phyloP scores from a whole-genome alignment of 768 basidiomycete species.

The Calocybe cyanea region DNA sequence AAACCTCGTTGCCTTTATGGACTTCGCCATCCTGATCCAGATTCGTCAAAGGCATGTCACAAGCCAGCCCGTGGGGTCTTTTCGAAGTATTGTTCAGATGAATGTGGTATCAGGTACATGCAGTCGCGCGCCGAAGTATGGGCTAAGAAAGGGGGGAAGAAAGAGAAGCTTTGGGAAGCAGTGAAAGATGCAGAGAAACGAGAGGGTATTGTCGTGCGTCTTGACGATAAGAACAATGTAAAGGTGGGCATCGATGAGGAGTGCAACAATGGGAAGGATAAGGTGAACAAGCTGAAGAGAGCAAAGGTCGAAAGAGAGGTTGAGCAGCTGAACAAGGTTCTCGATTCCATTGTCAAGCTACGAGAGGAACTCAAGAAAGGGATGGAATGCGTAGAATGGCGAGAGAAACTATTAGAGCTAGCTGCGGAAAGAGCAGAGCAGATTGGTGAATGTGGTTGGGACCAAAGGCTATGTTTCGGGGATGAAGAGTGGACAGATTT shows the following conservation, averaged over 20 bases:
- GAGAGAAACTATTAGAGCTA: slow-evolving; percentile 63
- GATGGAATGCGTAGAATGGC: slow-evolving; percentile 67
- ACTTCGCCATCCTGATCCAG: slow-evolving; percentile 56
- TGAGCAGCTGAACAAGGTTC: slow-evolving; percentile 44
- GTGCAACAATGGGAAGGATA: slow-evolving; percentile 20
- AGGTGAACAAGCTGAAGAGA: slow-evolving; percentile 27
- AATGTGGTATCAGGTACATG: slow-evolving; percentile 78
- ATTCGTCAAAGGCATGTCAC: slow-evolving; percentile 67
- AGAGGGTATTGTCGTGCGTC: slow-evolving; percentile 63
- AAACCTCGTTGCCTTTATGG: slow-evolving; percentile 77
- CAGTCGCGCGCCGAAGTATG: slow-evolving; percentile 58
- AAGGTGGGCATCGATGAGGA: slow-evolving; percentile 22
- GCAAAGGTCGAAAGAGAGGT: slow-evolving; percentile 55
- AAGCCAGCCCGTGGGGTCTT: slow-evolving; percentile 77
- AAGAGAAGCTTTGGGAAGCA: slow-evolving; percentile 66
- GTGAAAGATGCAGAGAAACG: slow-evolving; percentile 67
- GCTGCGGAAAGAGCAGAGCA: slow-evolving; percentile 63
- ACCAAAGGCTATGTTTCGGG: slow-evolving; percentile 79
- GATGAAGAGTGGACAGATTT: slow-evolving; percentile 76
- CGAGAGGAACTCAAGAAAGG: slow-evolving; percentile 65
- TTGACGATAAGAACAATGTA: slow-evolving; percentile 23
- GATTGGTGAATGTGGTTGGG: slow-evolving; percentile 83
- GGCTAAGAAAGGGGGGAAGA: slow-evolving; percentile 59
- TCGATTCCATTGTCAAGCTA: slow-evolving; percentile 55
- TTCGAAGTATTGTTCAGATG: slow-evolving; percentile 91